Conservation (phyloP, 768 basidiomycete species). For the Lyophyllum decastes region DNA sequence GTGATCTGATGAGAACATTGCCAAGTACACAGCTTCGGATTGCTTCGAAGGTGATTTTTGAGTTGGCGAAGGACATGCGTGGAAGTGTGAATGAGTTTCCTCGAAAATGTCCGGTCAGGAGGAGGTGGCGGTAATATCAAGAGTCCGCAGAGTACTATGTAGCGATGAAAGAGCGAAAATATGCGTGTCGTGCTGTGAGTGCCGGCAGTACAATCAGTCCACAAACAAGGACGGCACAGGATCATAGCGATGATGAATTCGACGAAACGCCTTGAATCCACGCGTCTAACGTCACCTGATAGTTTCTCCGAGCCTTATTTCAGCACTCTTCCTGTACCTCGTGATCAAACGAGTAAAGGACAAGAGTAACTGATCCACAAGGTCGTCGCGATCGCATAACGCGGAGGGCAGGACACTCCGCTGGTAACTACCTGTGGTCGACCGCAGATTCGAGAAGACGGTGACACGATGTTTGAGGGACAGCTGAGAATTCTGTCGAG, state of each 20-base stretch:
- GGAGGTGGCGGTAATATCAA: neutral
- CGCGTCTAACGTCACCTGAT: neutral
- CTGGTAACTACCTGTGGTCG: neutral
- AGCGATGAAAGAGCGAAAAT: neutral
- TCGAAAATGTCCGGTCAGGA: neutral
- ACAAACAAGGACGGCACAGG: neutral
- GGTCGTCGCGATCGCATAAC: neutral
- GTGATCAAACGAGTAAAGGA: neutral
- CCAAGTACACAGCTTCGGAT: neutral
- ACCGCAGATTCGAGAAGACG: too few relatives aligned
- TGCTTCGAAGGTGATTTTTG: neutral
- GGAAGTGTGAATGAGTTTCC: neutral
- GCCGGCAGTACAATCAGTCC: neutral
- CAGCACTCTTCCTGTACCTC: neutral
- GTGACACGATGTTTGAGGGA: too few relatives aligned
- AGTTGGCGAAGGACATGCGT: neutral
- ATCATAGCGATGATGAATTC: too few relatives aligned
- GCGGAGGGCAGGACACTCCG: neutral
- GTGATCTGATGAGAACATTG: neutral
- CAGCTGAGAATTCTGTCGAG: too few relatives aligned
- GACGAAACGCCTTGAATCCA: neutral
- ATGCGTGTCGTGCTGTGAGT: neutral
- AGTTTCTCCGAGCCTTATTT: neutral
- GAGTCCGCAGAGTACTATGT: neutral
- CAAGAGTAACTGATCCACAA: neutral